A percentile compares a stretch with the other conserved stretches of the same genome.
Conservation (phyloP, 805 yeast species). For the Dipodascopsis uninucleata region DNA sequence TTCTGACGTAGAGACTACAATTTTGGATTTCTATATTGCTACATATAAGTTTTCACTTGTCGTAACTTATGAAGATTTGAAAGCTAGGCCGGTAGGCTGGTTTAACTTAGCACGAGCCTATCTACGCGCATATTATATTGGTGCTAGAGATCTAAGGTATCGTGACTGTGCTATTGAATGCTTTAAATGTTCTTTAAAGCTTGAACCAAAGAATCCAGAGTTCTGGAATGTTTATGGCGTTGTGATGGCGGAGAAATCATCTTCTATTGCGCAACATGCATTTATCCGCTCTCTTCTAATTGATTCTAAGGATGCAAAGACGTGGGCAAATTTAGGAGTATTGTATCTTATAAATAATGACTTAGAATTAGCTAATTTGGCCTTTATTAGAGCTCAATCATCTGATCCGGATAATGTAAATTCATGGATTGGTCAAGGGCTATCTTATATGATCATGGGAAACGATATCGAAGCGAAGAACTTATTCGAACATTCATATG, state of each 20-base stretch:
- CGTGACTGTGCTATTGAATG: conserved; percentile 50
- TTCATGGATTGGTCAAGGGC: conserved; percentile 86
- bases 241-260: conserved; percentile 59
- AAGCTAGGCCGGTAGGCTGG: conserved; percentile 36
- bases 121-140: conserved; percentile 48
- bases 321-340: conserved; percentile 81
- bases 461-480: conserved; percentile 48
- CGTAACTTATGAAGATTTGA: conserved; percentile 4
- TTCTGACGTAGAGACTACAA: conserved; percentile 1
- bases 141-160: conserved; percentile 13
- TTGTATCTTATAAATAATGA: conserved; percentile 70
- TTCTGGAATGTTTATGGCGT: conserved; percentile 85
- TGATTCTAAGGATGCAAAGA: conserved; percentile 59
- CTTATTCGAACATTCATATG: conserved; percentile 72
- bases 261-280: conserved; percentile 86
- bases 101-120: conserved; percentile 60
- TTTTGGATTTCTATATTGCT: conserved; percentile 8
- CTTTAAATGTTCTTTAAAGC: conserved; percentile 63
- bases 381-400: conserved; percentile 71
- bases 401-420: conserved; percentile 69
- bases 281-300: conserved; percentile 75
- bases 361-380: conserved; percentile 63
- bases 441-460: conserved; percentile 41
- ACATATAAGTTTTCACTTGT: conserved; percentile 22
- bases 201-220: conserved; percentile 65